A percentile compares a stretch with the other conserved stretches of the same genome.
phyloP scores from a whole-genome alignment of 441 rosid genomes.

The Erysimum cheiri region DNA sequence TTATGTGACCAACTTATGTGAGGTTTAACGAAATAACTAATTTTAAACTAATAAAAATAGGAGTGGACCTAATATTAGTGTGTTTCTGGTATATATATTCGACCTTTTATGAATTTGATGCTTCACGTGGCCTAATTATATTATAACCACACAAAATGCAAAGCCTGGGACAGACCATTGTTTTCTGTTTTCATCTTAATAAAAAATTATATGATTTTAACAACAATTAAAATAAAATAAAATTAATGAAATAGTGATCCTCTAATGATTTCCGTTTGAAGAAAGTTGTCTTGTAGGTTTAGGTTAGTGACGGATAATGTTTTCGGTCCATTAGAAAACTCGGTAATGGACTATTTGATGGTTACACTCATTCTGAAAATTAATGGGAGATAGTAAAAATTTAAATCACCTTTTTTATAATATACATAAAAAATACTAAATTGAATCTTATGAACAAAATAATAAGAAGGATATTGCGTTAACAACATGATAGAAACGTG shows the following conservation, averaged over 20 bases:
- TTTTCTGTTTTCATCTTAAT: background rate
- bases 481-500: background rate
- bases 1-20: conserved; percentile 26
- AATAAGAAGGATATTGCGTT: background rate
- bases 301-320: no score
- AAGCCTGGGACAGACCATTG: background rate
- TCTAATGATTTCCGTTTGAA: no score
- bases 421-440: background rate
- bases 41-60: conserved; percentile 20
- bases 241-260: no score
- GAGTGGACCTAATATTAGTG: conserved; percentile 33
- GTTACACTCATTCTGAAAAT: no score
- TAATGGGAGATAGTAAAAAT: no score
- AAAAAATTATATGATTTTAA: no score
- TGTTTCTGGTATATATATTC: conserved; percentile 25
- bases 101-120: background rate
- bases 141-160: conserved; percentile 25
- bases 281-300: no score
- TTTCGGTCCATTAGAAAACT: no score
- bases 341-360: no score
- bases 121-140: conserved; percentile 36
- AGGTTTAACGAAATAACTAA: conserved; percentile 37
- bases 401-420: no score
- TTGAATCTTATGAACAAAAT: background rate
- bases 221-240: no score